Base-by-base conservation (phyloP, 176 grass and related monocot genomes). In the Aechmea fasciata region DNA sequence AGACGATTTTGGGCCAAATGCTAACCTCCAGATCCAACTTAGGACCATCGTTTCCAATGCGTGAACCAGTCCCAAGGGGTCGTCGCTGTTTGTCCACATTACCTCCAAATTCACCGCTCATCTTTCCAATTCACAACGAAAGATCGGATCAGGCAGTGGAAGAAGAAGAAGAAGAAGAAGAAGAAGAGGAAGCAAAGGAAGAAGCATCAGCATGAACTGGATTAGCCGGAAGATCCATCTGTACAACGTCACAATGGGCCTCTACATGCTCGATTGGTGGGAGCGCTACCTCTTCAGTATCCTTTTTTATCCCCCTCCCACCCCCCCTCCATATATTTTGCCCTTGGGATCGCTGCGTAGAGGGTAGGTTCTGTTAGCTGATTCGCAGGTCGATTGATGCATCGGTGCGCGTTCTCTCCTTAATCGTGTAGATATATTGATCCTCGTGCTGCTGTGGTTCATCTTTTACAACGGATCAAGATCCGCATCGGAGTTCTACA, bases 401-500 rank as follows among this genome's bases (percentile, higher is more conserved):
- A 17, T 13, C 15, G 11, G n/a, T n/a, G 10, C 12, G 11, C 5
- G 19, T 26, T 4, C 5, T 65, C 11, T 64, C 71, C 78, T 77
- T 73, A 87, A 63, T 70, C 18, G 62, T 68, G 70, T 63, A 95
- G 90, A 95, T 68, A 87, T 87, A 82, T 82, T 90, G 72, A 75
- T 95, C 48, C 72, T 90, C 70, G 71, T 90, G 49, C 69, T 90
- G 57, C 86, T 90, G 64, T 95, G 87, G 81, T 95, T 89, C 75
- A 74, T 90, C 86, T 90, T 78, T 72, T 72, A 90, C 65, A 95
- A 95, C 15, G 83, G 83, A 13, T 86, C 91, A 2, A 83, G 87
- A 78, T 95, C 79, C 22, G 80, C 81, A 2, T 63, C 63, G 0
- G 86, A 95, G 3, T 66, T 85, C 57, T 95, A 82, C 65, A 78